Evolutionary conservation across 2,329 filamentous ascomycete species (phyloP), one percentile per base, ranked within the genome.

Genomic region (Aspergillus sp.): DNA sequence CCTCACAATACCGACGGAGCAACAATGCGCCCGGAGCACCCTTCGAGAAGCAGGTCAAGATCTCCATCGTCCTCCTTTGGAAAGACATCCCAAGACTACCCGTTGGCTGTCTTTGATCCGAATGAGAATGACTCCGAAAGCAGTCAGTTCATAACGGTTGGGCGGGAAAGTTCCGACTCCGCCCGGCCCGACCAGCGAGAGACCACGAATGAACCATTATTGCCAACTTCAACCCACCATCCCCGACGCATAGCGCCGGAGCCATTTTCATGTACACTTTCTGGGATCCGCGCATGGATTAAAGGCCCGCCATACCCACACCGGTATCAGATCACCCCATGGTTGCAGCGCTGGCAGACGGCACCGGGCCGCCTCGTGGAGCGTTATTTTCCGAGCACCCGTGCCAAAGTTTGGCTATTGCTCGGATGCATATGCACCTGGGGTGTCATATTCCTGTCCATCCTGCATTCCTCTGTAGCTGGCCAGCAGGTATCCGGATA

Each of bases 311-410:
- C 66, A 17, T 69, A 69, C 53, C 72, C 74, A 19, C 69, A 67
- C 38, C 69, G 70, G 30, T 74, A 76, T 58, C 70, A 67, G 23
- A 76, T 77, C 55, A 68, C 67, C 8, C 74, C 75, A 6, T 72
- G 69, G 66, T 72, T 76, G 49, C 68, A 63, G 15, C 63, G 43
- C 23, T 72, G 72, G 63, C 75, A 77, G 63, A 67, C 72, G 41
- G 73, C 73, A 28, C 72, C 75, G 4, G 66, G 66, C 45, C 72
- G 70, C 51, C 59, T 76, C 10, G 58, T 76, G 39, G 68, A 76
- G 39, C 66, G 65, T 9, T 70, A 66, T 45, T 67, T 73, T 39
- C 74, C 70, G 17, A 67, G 57, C 19, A 61, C 57, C 9, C 64
- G 49, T 6, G 61, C 64, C 9, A 74, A 72, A 57, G 59, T 70